Percentiles rank a stretch among this genome's conserved stretches.
phyloP scores from a whole-genome alignment of 306 rosid species.

The Prunus padus region DNA sequence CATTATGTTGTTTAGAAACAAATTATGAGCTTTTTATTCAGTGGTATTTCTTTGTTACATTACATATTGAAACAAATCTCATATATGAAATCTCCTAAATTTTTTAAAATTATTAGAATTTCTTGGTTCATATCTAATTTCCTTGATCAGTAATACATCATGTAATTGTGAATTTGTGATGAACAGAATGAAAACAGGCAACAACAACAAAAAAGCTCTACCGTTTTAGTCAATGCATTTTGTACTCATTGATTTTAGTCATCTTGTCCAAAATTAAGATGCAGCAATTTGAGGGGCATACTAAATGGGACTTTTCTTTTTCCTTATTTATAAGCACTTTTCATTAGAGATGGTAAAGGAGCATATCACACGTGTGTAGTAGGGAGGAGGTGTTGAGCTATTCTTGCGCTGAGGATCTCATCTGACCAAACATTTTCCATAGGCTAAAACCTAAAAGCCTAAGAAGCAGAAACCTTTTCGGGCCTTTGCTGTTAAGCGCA shows the following conservation, averaged over 20 bases:
- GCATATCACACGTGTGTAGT: not conserved
- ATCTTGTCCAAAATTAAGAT: not conserved
- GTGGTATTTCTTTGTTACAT: no score
- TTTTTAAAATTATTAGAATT: no score
- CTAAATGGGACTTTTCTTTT: not conserved
- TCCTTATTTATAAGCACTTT: not conserved
- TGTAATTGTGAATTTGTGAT: no score
- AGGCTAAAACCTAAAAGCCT: not conserved
- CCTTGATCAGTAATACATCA: no score
- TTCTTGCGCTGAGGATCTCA: not conserved
- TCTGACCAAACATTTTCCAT: not conserved
- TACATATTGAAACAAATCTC: no score
- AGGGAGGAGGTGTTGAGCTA: not conserved
- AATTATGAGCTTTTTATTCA: no score
- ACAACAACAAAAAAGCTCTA: no score
- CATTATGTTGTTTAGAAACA: not conserved
- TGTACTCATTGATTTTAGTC: not conserved
- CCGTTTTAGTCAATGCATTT: no score
- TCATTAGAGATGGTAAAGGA: not conserved
- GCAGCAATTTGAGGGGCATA: not conserved
- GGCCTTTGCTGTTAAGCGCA: not conserved
- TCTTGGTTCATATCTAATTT: no score
- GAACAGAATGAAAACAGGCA: no score
- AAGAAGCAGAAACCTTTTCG: not conserved
- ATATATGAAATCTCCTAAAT: no score